Base-by-base conservation (phyloP, 768 basidiomycete species). In the Collybia sordida region DNA sequence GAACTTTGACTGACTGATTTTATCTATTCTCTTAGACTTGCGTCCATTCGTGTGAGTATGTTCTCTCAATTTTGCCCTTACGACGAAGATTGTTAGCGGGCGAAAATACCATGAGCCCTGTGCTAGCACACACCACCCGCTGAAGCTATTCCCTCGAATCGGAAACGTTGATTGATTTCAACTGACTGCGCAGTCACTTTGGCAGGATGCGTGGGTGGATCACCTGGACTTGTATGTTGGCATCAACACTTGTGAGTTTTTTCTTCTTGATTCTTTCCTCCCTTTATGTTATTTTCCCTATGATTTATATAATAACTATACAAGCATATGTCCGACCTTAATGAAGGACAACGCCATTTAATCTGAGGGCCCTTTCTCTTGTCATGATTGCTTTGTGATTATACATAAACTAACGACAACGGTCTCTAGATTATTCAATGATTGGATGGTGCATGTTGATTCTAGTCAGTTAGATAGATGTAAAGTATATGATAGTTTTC, bases 251-350 rank as follows among this genome's bases (percentile, higher is more conserved):
- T 47, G 19, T 12, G 12, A 40, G 48, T 51, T 59, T 24, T 49
- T 42, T 31, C 9, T 37, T 28, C 21, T 48, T 47, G 25, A 39
- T 15, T 12, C 42, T 34, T 24, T 21, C 12, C 23, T 37, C 45
- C 36, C 36, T 42, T 28, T 52, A 56, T 18, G 47, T 35, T 51
- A 44, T 49, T n/a, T n/a, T 40, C 64, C 72, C 75, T 19, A 72
- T 67, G 83, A 85, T 85, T 80, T 68, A 68, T 59, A 64, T 55
- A 43, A 67, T 61, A 64, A 49, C 64, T 69, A 72, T 55, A 85
- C 83, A 86, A 86, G 84, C 83, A 86, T 86, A 85, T 85, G 83
- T 85, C 84, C 80, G 80, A 85, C 56, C 47, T 67, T 64, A 53
- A 75, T 85, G 80, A 78, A 70, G 82, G 82, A 84, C 67, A 72